Conservation (phyloP, 2,329 filamentous ascomycete species). For the Talaromyces sp. region DNA sequence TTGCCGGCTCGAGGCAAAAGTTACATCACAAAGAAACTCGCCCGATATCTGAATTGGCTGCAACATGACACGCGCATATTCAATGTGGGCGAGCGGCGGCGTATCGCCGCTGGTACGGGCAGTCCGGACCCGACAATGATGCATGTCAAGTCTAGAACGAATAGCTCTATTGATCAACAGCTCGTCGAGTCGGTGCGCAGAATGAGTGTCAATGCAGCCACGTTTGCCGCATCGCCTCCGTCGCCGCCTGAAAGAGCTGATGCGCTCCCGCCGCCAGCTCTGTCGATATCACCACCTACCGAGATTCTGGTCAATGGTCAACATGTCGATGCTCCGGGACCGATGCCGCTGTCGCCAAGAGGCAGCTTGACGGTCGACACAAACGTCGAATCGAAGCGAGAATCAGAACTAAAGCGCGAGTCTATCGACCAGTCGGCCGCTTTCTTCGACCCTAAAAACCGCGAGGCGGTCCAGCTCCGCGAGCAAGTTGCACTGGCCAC, state of each 20-base stretch:
- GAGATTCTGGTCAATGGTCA: slow-evolving; percentile 59
- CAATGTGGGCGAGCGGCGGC: slow-evolving; percentile 89
- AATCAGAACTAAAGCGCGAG: slow-evolving; percentile 42
- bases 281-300: slow-evolving; percentile 37
- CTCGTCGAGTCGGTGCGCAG: slow-evolving; percentile 44
- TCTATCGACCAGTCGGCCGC: slow-evolving; percentile 80
- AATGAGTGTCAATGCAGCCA: slow-evolving; percentile 39
- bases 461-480: slow-evolving; percentile 72
- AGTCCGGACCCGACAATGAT: slow-evolving; percentile 29
- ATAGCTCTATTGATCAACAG: slow-evolving; percentile 37
- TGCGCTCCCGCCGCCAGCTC: slow-evolving; percentile 37
- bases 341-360: neutral
- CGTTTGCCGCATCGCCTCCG: slow-evolving; percentile 19
- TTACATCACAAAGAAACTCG: slow-evolving; percentile 97
- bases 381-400: slow-evolving; percentile 29
- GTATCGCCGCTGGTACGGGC: slow-evolving; percentile 62
- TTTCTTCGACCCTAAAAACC: slow-evolving; percentile 92
- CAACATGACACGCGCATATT: slow-evolving; percentile 95
- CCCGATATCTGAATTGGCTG: slow-evolving; percentile 92
- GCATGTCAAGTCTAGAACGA: slow-evolving; percentile 21
- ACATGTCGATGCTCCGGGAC: slow-evolving; percentile 13
- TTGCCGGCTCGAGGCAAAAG: slow-evolving; percentile 93
- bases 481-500: slow-evolving; percentile 92
- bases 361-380: slow-evolving; percentile 22
- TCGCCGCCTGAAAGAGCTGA: slow-evolving; percentile 28